Evolutionary conservation across 495 filamentous ascomycete species (phyloP).

Genomic region (Penicillium subrubescens): DNA sequence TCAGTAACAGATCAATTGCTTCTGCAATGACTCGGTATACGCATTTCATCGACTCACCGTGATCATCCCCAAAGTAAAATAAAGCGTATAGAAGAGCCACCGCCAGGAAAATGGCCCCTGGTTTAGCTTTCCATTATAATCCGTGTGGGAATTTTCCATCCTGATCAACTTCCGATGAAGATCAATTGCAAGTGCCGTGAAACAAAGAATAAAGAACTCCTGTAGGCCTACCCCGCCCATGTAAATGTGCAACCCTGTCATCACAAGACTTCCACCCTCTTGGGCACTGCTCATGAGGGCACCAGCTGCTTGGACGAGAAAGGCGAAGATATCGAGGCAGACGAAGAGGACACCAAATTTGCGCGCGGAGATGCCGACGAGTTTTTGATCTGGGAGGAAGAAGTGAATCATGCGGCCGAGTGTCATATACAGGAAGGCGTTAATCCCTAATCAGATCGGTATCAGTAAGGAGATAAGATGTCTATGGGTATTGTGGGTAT

Average conservation of each 20-base stretch:
- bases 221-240: constrained; percentile 61
- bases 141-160: constrained; percentile 36
- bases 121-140: constrained; percentile 15
- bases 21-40: neutral
- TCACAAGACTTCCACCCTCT: constrained; percentile 21
- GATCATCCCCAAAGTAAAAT: constrained; percentile 53
- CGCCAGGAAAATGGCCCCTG: constrained; percentile 35
- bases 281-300: constrained; percentile 32
- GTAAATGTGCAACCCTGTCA: constrained; percentile 53
- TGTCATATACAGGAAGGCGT: constrained; percentile 72
- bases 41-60: constrained; percentile 44
- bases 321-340: constrained; percentile 61
- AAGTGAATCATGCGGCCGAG: constrained; percentile 61
- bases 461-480: neutral
- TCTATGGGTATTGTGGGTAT: neutral
- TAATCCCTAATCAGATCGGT: constrained; percentile 35
- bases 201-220: constrained; percentile 58
- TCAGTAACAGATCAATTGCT: constrained; percentile 23
- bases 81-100: constrained; percentile 51
- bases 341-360: constrained; percentile 55
- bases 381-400: constrained; percentile 37
- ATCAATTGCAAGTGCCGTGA: constrained; percentile 45
- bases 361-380: constrained; percentile 47
- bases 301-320: constrained; percentile 62
- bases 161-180: constrained; percentile 49